A percentile compares a stretch with the other conserved stretches of the same genome.
phyloP scores from a whole-genome alignment of 441 rosid species.

The Populus tomentosa region DNA sequence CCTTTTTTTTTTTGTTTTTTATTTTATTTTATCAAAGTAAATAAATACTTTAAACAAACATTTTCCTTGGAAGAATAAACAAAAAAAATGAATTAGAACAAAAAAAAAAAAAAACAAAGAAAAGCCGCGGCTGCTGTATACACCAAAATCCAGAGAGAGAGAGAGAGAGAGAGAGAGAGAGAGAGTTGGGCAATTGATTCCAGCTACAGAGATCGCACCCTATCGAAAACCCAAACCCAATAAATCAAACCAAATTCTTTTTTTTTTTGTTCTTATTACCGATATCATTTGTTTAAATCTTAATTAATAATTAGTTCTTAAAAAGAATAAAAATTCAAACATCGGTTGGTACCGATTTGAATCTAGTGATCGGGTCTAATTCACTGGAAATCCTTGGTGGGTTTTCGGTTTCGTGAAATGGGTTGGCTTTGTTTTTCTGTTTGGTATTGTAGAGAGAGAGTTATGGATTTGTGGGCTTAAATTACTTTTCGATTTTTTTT shows the following conservation, averaged over 20 bases:
- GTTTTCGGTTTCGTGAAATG: conserved; percentile 28
- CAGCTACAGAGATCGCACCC: conserved; percentile 29
- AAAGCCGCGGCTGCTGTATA: conserved; percentile 30
- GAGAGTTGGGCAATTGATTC: conserved; percentile 22
- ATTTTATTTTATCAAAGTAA: too few species aligned
- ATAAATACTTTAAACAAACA: too few species aligned
- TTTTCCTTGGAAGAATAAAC: too few species aligned
- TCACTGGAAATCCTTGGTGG: conserved; percentile 31
- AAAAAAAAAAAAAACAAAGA: conserved; percentile 3
- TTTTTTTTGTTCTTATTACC: neutral
- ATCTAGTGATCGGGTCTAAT: conserved; percentile 44
- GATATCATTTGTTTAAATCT: neutral
- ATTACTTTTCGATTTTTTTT: neutral
- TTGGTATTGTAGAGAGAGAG: conserved; percentile 21
- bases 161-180: conserved; percentile 2
- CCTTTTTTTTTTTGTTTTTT: too few species aligned
- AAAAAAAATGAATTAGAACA: neutral
- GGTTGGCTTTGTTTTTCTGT: conserved; percentile 17
- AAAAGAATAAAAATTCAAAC: neutral
- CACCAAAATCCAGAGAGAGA: conserved; percentile 20
- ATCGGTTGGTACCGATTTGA: conserved; percentile 14
- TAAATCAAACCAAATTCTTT: neutral
- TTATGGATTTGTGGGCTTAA: conserved; percentile 18
- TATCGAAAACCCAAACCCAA: neutral
- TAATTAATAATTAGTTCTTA: neutral